Base-by-base conservation (phyloP, 352 stramenopile genomes). In the Phytophthora fragariae region DNA sequence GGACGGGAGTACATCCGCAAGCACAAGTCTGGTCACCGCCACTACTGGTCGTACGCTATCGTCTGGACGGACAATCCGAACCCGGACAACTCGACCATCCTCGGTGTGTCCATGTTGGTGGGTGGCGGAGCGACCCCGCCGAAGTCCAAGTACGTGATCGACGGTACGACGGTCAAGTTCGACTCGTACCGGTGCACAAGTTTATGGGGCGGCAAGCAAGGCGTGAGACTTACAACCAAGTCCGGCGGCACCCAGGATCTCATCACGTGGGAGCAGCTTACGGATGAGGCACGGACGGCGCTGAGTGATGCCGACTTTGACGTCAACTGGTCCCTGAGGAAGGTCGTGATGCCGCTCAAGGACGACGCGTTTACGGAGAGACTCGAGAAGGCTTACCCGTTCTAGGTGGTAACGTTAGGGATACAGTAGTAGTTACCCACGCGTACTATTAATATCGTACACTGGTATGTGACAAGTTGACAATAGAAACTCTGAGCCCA, bases 211-310 rank as follows among this genome's bases (percentile, higher is more conserved):
- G 33, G 29, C 57, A 71, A 59, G 15, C 53, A 68, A 3, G 49
- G n/a, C 24, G 53, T 79, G 1, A 46, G 57, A 35, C 61, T 70
- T 12, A 79, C 63, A 11, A 65, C 53, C 19, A 57, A 37, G 11
- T 17, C 14, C 2, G 72, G 68, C 39, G 73, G 69, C 8, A 29
- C 33, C 0, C 66, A 73, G 12, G 58, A 60, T 21, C 66, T 73
- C 1, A 69, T 73, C 47, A 67, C 44, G 6, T 65, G 66, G 59
- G 53, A 73, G 35, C 66, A 73, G 12, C 46, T 68, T 10, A 62
- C 66, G 5, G 52, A 73, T 2, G 52, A 44, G 9, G 58, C 66
- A 9, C 49, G 65, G 1, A 55, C 27, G 14, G n/a, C 24, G 17
- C 37, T 72, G n/a, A 61, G 15, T 29, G 47, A 59, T 0, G 31